Base-by-base conservation (phyloP, 2,329 filamentous ascomycete genomes). In the Monilinia aucupariae region DNA sequence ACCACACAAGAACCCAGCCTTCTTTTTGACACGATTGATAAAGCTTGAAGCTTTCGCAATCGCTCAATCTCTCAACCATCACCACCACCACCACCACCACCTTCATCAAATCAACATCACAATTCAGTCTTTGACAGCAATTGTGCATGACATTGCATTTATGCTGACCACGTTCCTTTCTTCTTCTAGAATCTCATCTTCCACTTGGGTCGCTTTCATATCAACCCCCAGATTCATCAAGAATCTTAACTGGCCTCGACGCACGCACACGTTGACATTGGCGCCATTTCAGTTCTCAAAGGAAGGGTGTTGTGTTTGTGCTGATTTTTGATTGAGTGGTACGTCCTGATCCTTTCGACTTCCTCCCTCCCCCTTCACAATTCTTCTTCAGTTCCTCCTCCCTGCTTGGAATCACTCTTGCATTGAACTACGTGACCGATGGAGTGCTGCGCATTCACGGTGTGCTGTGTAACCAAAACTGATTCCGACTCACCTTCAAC, bases 141-240 rank as follows among this genome's bases (percentile, higher is more conserved):
- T 48, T 56, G 49, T 53, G 60, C 41, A 63, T 59, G 34, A 22
- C 27, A 61, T 65, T 54, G 64, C 64, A 64, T 68, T 62, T 48
- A 62, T 67, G 66, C 70, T 72, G 61, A 72, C 55, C 22, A 55
- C 51, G 54, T 61, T 61, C 48, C 61, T 32, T 58, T 65, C 17
- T 61, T n/a, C 45, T 61, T 15, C 45, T 56, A 69, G 67, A 66
- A 55, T 56, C 64, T 52, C 64, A 66, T 65, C 64, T 64, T 64
- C 61, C 61, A 64, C 41, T 55, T 63, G 61, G 59, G 66, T 56
- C 64, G 60, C 64, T 65, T 61, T 63, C 54, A 53, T 60, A 52
- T 67, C 59, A 64, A 66, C 66, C 65, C 65, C 65, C 54, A 66
- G 68, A 67, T 67, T 68, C 43, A 59, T 65, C 64, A 63, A 59